These are phyloP conservation scores for Yarrowia porcina DNA, from an alignment of 805 yeast species.

Conservation along the genomic window DNA sequence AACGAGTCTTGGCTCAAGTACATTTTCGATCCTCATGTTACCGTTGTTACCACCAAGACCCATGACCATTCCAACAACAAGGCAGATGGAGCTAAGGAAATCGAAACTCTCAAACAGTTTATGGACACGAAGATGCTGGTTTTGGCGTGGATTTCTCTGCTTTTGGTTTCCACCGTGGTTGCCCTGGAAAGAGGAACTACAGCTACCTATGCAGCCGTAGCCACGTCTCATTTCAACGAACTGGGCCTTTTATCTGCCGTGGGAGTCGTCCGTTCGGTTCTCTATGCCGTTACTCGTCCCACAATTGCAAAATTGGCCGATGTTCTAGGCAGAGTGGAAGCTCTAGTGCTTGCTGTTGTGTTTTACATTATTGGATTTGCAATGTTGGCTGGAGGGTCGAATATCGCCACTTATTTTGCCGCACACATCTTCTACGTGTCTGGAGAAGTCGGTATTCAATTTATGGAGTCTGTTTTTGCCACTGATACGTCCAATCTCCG, in stretches of 20 bases:
- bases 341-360: conserved; percentile 38
- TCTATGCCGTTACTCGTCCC: conserved; percentile 42
- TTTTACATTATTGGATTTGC: conserved; percentile 41
- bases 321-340: conserved; percentile 42
- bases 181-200: conserved; percentile 1
- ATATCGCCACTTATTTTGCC: conserved; percentile 38
- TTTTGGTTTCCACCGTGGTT: conserved; percentile 2
- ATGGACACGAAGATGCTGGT: background rate
- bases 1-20: background rate
- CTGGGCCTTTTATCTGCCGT: conserved; percentile 44
- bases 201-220: conserved; percentile 38
- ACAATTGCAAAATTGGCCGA: conserved; percentile 45
- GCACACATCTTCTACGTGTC: conserved; percentile 42
- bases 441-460: conserved; percentile 42
- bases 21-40: background rate
- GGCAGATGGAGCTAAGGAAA: conserved; percentile 5
- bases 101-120: background rate
- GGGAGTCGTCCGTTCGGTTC: conserved; percentile 42
- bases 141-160: conserved; percentile 16
- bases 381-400: conserved; percentile 41
- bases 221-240: conserved; percentile 42
- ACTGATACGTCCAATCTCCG: conserved; percentile 42
- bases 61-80: background rate
- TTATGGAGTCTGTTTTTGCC: conserved; percentile 39
- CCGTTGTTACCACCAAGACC: background rate